Evolutionary conservation across 805 yeast genomes (phyloP), one percentile per base, ranked within the genome.

Genomic region (Blastobotrys peoriensis): DNA sequence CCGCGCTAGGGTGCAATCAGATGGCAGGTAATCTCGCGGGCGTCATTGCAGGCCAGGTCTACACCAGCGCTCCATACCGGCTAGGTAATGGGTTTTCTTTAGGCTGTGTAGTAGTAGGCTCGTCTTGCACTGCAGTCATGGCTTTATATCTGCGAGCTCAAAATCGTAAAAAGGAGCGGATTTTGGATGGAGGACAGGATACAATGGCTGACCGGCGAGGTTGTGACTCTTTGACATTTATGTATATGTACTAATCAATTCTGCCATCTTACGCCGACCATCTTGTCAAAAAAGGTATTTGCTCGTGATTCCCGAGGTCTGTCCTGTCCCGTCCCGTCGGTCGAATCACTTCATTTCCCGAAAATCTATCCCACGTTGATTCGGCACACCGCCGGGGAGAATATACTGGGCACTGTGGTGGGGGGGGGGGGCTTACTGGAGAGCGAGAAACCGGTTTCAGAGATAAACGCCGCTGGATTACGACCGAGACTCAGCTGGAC

Each of bases 21-120:
- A 61, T 71, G 2, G 46, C 71, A 15, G 76, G 76, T 5, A 73
- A 73, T 49, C 46, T 67, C 21, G 64, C 75, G 4, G 78, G 78
- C 42, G 70, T 66, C 3, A 58, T 71, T 47, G 67, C 69, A 27
- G 69, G 70, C 21, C 75, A 70, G 51, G 65, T 71, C 19, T 72
- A 70, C 42, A 8, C 10, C 10, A 25, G 10, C 13, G 8, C 30
- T 8, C 30, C 30, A 8, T 25, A 25, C 13, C 8, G 13, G 30
- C 30, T 25, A 8, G 30, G 30, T 25, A 25, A 25, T 25, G 30
- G 30, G 13, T 25, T 25, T 13, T 25, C 30, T 8, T 25, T 25
- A 25, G 30, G 30, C 8, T 25, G 30, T 25, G 30, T 25, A 8
- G 13, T 25, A 8, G 30, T 25, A 8, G 30, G 30, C 10, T 25